Conservation (phyloP, 1,284 basidiomycete genomes). For the Rhodofomes roseus region DNA sequence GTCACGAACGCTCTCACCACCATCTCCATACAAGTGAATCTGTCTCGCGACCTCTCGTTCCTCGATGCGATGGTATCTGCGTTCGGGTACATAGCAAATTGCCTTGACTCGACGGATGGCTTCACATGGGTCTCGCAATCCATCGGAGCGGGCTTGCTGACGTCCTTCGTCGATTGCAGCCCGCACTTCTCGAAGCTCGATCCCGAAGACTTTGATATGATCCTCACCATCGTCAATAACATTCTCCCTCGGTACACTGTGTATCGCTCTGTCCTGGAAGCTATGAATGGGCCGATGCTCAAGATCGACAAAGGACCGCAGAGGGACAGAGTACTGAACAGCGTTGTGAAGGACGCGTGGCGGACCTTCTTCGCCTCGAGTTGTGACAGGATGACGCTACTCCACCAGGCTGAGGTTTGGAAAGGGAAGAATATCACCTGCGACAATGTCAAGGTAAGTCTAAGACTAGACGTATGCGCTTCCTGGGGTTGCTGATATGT, state of each 20-base stretch:
- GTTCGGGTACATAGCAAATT: constrained; percentile 33
- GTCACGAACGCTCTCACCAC: constrained; percentile 29
- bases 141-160: constrained; percentile 31
- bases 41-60: constrained; percentile 15
- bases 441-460: constrained; percentile 30
- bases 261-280: constrained; percentile 33
- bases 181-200: constrained; percentile 25
- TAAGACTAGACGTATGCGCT: too few species aligned
- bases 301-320: constrained; percentile 18
- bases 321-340: constrained; percentile 16
- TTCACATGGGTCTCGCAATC: constrained; percentile 35
- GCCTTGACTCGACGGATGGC: constrained; percentile 35
- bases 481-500: not conserved
- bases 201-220: constrained; percentile 28
- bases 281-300: constrained; percentile 22
- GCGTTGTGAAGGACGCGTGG: constrained; percentile 26
- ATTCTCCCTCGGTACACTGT: constrained; percentile 34
- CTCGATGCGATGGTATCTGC: constrained; percentile 28
- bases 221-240: constrained; percentile 25
- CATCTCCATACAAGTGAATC: constrained; percentile 22
- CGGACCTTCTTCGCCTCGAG: constrained; percentile 26
- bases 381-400: constrained; percentile 22
- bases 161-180: constrained; percentile 30
- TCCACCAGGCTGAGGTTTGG: constrained; percentile 19
- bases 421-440: constrained; percentile 30